A percentile compares a stretch with the other conserved stretches of the same genome.
Conservation (phyloP, 2,329 filamentous ascomycete genomes). For the Ophiostoma sp. region DNA sequence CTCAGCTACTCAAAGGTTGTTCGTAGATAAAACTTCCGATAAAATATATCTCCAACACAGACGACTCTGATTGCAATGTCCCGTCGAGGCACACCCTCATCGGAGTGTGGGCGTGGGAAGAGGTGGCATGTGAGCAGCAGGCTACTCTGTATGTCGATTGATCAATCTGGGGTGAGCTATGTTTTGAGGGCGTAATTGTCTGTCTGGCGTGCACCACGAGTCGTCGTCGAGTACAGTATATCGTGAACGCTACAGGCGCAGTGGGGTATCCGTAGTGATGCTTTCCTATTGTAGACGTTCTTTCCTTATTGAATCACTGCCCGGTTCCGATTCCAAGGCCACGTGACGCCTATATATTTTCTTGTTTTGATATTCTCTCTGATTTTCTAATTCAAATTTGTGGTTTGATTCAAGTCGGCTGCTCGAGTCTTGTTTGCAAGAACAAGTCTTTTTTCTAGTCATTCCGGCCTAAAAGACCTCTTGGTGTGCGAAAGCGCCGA, state of each 20-base stretch:
- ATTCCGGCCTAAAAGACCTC: too few species aligned
- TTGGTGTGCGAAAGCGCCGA: not conserved
- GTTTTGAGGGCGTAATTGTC: not conserved
- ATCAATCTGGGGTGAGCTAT: not conserved
- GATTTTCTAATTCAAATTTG: not conserved
- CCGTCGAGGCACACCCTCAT: not conserved
- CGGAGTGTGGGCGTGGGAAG: not conserved
- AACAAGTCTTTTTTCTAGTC: not conserved
- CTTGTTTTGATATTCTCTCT: not conserved
- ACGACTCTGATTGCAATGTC: not conserved
- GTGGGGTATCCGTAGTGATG: not conserved
- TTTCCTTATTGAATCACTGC: not conserved
- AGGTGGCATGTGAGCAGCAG: not conserved
- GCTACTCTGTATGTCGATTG: not conserved
- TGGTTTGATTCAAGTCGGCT: too few species aligned
- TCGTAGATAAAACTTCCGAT: too few species aligned
- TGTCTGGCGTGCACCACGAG: not conserved
- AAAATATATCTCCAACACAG: too few species aligned
- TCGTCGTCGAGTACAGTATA: not conserved
- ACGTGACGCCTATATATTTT: not conserved
- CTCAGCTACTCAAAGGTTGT: not conserved
- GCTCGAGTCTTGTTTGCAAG: too few species aligned
- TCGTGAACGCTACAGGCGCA: not conserved
- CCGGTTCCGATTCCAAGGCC: not conserved
- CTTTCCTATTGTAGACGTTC: not conserved